Evolutionary conservation across 306 rosid species (phyloP).

Genomic region (Carpinus fangiana): DNA sequence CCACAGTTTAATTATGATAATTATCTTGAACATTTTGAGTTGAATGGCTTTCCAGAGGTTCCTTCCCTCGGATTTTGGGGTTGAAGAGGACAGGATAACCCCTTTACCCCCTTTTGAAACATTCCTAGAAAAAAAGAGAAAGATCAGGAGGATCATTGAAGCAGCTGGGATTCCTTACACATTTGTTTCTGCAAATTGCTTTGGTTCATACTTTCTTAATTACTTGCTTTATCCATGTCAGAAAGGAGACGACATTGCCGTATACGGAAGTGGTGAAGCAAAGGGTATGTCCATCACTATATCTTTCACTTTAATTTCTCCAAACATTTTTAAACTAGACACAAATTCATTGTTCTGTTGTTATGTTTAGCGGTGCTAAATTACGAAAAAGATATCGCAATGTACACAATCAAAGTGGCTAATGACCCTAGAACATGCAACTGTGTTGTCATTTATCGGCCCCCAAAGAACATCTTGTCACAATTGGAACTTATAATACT

Average conservation of each 20-base stretch:
- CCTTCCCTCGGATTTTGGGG: conserved; percentile 47
- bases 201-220: conserved; percentile 44
- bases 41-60: conserved; percentile 30
- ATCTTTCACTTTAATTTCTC: not conserved
- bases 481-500: conserved; percentile 45
- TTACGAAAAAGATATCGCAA: conserved; percentile 47
- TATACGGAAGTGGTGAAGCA: conserved; percentile 44
- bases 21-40: not conserved
- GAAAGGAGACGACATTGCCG: not conserved
- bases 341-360: not conserved
- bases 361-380: conserved; percentile 36
- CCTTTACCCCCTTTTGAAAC: conserved; percentile 45
- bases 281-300: conserved; percentile 28
- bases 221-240: conserved; percentile 37
- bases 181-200: conserved; percentile 43
- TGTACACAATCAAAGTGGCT: conserved; percentile 50
- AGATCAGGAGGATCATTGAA: conserved; percentile 42
- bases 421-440: conserved; percentile 42
- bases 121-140: conserved; percentile 27
- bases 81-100: conserved; percentile 32
- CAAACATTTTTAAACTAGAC: not conserved
- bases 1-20: too few relatives aligned
- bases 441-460: conserved; percentile 34
- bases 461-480: conserved; percentile 29
- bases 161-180: conserved; percentile 41